A percentile compares a stretch with the other conserved stretches of the same genome.
phyloP scores from a whole-genome alignment of 345 rosid genomes.

The Pugionium cornutum region DNA sequence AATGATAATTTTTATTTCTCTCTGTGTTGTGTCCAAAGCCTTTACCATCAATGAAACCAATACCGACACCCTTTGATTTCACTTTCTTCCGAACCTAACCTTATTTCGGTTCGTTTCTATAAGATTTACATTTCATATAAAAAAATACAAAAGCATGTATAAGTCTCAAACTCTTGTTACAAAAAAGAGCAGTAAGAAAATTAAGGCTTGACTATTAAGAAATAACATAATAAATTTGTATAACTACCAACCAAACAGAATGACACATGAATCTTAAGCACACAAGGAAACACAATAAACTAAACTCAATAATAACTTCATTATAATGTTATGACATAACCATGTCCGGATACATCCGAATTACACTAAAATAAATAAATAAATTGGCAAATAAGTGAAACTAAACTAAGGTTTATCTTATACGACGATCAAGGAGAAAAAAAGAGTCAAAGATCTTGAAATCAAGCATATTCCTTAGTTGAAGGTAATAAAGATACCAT shows the following conservation, averaged over 20 bases:
- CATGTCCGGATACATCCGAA: conserved; percentile 27
- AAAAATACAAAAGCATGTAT: not conserved
- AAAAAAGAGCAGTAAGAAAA: conserved; percentile 3
- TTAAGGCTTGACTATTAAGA: not conserved
- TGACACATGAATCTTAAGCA: conserved; percentile 25
- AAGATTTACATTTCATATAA: not conserved
- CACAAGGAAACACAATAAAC: conserved; percentile 33
- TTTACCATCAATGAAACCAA: conserved; percentile 13
- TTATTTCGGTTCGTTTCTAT: conserved; percentile 4
- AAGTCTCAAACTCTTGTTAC: not conserved
- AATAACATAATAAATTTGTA: not conserved
- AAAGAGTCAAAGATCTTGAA: conserved; percentile 35
- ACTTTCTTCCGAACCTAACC: not conserved
- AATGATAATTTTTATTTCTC: not conserved
- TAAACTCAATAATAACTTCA: conserved; percentile 9
- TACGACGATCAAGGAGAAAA: conserved; percentile 32
- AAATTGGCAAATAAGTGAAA: conserved; percentile 20
- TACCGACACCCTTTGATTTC: not conserved
- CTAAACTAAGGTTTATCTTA: conserved; percentile 34
- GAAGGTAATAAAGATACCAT: conserved; percentile 26
- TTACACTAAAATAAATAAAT: not conserved
- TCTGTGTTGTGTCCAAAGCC: not conserved
- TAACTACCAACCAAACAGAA: conserved; percentile 31
- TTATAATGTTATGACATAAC: conserved; percentile 31
- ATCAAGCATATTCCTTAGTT: conserved; percentile 32